Evolutionary conservation across 164 flowering plant genomes (phyloP).

Genomic region (Piper longum): DNA sequence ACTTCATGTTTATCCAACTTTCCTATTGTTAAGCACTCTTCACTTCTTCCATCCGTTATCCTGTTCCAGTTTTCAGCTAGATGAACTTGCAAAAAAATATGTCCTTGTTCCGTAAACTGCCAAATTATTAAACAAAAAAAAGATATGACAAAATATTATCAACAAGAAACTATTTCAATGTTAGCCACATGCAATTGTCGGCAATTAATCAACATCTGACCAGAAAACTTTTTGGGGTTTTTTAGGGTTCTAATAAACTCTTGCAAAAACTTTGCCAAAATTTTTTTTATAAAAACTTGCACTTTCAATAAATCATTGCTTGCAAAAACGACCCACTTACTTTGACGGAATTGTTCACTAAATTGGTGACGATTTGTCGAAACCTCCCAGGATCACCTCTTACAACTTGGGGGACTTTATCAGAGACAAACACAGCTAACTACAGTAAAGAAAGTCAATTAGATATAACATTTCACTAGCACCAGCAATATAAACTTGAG

Average conservation of each 20-base stretch:
- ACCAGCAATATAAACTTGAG: conserved; percentile 1
- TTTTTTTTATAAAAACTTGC: no score
- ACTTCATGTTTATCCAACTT: conserved; percentile 16
- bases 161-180: neutral
- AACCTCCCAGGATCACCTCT: conserved; percentile 95
- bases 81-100: conserved; percentile 82
- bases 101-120: conserved; percentile 87
- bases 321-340: conserved; percentile 24
- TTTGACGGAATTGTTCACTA: conserved; percentile 87
- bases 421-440: conserved; percentile 85
- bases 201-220: neutral
- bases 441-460: conserved; percentile 25
- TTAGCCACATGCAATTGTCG: neutral
- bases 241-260: no score
- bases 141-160: conserved; percentile 1
- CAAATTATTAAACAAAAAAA: conserved; percentile 5
- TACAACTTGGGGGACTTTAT: conserved; percentile 70
- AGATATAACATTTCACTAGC: neutral
- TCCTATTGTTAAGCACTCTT: conserved; percentile 26
- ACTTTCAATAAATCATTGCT: neutral
- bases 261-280: no score
- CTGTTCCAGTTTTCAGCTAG: conserved; percentile 39
- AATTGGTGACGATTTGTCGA: conserved; percentile 81
- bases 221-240: no score
- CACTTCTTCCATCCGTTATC: conserved; percentile 23